Evolutionary conservation across 2,329 filamentous ascomycete species (phyloP).

Genomic region (Botrytis sinoallii): DNA sequence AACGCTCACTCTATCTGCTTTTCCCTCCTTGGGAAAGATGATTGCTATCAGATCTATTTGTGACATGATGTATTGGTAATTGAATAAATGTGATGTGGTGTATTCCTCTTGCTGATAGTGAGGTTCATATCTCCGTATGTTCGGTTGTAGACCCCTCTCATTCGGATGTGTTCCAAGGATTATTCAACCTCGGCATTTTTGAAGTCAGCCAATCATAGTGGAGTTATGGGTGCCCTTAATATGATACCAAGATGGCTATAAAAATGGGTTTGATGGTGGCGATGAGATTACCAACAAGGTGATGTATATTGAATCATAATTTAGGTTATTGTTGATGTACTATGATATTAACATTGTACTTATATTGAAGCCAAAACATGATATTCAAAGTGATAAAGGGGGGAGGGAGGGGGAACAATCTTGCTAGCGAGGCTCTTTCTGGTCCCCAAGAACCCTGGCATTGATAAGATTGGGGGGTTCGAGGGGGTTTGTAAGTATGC

Average conservation of each 20-base stretch:
- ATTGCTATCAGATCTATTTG: slow-evolving; percentile 32
- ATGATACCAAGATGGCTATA: neutral
- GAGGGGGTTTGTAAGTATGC: neutral
- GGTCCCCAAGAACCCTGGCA: neutral
- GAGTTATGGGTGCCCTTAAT: neutral
- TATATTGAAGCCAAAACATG: neutral
- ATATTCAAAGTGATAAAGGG: neutral
- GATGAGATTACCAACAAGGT: neutral
- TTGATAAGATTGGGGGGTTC: neutral
- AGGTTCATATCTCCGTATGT: neutral
- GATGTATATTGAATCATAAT: neutral
- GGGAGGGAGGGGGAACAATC: neutral
- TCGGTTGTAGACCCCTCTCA: neutral
- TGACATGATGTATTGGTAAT: slow-evolving; percentile 23
- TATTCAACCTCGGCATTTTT: slow-evolving; percentile 7
- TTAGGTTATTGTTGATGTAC: neutral
- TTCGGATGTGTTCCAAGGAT: neutral
- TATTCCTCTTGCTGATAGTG: neutral
- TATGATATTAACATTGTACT: neutral
- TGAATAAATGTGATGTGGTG: neutral
- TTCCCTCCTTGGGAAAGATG: slow-evolving; percentile 31
- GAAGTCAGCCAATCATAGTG: neutral
- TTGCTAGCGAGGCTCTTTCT: neutral
- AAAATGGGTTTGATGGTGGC: neutral
- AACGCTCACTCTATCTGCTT: slow-evolving; percentile 30